These are phyloP conservation scores for Cercospora zeina DNA, from an alignment of 2,329 filamentous ascomycete genomes.

Conservation along the genomic window DNA sequence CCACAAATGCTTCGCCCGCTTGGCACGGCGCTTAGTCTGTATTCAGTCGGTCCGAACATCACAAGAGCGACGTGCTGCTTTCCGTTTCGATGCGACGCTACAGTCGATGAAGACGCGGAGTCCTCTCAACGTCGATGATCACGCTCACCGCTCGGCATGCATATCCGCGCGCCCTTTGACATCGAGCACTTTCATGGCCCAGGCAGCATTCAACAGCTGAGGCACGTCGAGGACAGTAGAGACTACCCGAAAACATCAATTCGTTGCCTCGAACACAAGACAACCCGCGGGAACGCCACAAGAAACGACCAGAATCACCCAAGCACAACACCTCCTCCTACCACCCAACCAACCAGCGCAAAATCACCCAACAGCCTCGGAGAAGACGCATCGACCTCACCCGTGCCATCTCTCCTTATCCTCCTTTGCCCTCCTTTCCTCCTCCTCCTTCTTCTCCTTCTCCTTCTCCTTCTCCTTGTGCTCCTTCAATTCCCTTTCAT, in stretches of 20 bases:
- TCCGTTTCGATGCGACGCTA: not conserved
- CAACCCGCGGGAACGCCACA: not conserved
- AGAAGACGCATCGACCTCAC: not conserved
- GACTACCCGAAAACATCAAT: too few relatives aligned
- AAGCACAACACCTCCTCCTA: too few relatives aligned
- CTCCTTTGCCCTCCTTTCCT: not conserved
- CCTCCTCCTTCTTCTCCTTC: not conserved
- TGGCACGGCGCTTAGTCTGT: not conserved
- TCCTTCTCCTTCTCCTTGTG: not conserved
- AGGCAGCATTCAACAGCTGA: too few relatives aligned
- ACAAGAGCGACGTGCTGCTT: not conserved
- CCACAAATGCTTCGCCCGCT: not conserved
- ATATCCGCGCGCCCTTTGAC: too few relatives aligned
- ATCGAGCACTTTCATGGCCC: too few relatives aligned
- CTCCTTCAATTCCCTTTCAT: not conserved
- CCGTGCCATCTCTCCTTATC: not conserved
- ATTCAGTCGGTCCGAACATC: slow-evolving; percentile 4
- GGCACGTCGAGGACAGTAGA: too few relatives aligned
- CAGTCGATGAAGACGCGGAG: not conserved
- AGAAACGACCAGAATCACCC: too few relatives aligned
- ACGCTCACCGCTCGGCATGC: not conserved
- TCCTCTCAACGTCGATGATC: not conserved
- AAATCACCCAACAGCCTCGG: not conserved
- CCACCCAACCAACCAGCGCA: not conserved
- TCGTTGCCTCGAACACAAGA: too few relatives aligned